phyloP scores from a whole-genome alignment of 2,329 filamentous ascomycete species.

The Sarocladiaceae sp. region DNA sequence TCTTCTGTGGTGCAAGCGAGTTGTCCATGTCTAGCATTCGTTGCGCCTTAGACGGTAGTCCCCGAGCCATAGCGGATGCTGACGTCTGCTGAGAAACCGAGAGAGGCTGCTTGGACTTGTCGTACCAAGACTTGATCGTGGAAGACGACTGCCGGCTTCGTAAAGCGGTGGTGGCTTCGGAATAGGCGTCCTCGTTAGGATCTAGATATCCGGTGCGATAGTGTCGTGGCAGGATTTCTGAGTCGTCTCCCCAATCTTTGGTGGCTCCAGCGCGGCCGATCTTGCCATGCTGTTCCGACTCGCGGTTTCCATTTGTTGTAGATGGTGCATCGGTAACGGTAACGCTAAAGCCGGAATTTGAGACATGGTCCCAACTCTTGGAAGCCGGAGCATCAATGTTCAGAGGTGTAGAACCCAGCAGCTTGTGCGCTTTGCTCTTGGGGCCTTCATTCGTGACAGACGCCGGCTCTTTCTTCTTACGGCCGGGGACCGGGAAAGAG shows the following conservation, averaged over 20 bases:
- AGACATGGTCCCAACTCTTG: conserved; percentile 37
- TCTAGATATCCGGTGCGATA: conserved; percentile 12
- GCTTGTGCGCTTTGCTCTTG: conserved; percentile 47
- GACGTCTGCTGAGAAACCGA: conserved; percentile 58
- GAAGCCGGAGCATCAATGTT: conserved; percentile 31
- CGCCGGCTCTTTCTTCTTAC: conserved; percentile 35
- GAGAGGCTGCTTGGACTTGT: conserved; percentile 50
- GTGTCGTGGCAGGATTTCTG: conserved; percentile 36
- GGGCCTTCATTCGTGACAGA: conserved; percentile 24
- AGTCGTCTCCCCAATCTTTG: conserved; percentile 41
- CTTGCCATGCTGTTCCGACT: conserved; percentile 13
- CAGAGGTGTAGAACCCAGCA: conserved; percentile 42
- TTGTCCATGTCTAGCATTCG: conserved; percentile 42
- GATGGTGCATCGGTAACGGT: conserved; percentile 37
- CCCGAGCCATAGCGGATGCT: conserved; percentile 54
- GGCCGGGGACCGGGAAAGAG: conserved; percentile 34
- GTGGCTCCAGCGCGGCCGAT: conserved; percentile 12
- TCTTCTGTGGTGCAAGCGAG: conserved; percentile 15
- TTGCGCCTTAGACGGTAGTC: conserved; percentile 43
- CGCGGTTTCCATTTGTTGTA: conserved; percentile 19
- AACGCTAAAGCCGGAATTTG: conserved; percentile 40
- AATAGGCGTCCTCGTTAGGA: conserved; percentile 19
- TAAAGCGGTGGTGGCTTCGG: conserved; percentile 38
- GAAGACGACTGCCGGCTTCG: conserved; percentile 48
- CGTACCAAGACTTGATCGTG: conserved; percentile 54